phyloP scores from a whole-genome alignment of 768 basidiomycete species.

The Mycena galopus region DNA sequence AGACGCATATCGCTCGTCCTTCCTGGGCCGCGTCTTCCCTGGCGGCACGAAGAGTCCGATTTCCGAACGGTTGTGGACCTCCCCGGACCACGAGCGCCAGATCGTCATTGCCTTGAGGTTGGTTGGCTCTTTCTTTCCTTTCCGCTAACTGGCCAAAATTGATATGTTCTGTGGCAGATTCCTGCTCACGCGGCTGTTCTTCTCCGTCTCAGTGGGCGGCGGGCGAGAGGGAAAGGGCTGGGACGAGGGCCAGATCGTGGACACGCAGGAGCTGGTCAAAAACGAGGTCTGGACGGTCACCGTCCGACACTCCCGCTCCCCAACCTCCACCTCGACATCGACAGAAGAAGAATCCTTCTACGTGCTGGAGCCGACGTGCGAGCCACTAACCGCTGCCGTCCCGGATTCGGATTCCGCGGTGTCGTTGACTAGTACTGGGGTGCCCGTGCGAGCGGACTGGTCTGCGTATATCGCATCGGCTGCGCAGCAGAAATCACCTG shows the following conservation, averaged over 20 bases:
- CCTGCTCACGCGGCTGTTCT: conserved; percentile 73
- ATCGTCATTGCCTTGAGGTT: conserved; percentile 69
- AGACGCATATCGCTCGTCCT: conserved; percentile 59
- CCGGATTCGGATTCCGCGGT: neutral
- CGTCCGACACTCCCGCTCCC: conserved; percentile 40
- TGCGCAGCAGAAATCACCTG: conserved; percentile 19
- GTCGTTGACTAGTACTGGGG: neutral
- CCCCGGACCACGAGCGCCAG: conserved; percentile 72
- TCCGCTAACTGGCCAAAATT: neutral
- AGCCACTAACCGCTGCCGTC: conserved; percentile 46
- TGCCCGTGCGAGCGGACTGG: conserved; percentile 73
- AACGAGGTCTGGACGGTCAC: conserved; percentile 74
- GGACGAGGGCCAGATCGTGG: conserved; percentile 55
- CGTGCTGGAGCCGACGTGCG: conserved; percentile 80
- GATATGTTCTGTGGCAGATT: conserved; percentile 60
- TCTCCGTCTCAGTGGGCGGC: conserved; percentile 67
- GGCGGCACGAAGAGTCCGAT: conserved; percentile 48
- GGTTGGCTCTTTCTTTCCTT: conserved; percentile 23
- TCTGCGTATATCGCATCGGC: conserved; percentile 61
- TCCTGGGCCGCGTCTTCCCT: conserved; percentile 58
- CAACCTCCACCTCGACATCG: conserved; percentile 29
- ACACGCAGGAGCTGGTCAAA: conserved; percentile 64
- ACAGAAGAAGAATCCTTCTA: conserved; percentile 63
- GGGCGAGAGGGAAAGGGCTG: conserved; percentile 47
- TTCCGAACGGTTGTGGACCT: conserved; percentile 65